phyloP scores from a whole-genome alignment of 495 filamentous ascomycete genomes.

The Penicillium angulare region DNA sequence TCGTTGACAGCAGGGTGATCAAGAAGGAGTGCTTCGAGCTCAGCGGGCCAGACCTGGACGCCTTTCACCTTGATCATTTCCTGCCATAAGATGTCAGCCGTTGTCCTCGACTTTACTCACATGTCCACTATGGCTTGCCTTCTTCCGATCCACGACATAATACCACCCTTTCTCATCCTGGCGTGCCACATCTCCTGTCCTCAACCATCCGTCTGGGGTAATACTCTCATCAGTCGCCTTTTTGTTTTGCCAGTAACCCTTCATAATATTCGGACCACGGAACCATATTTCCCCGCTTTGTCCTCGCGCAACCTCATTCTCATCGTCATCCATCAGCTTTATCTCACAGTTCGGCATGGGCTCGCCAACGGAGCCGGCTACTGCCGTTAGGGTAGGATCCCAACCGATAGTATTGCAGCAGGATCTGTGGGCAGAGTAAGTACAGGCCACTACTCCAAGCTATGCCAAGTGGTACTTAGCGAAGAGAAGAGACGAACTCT shows the following conservation, averaged over 20 bases:
- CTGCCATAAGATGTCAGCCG: too few relatives aligned
- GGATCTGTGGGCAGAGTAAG: too few relatives aligned
- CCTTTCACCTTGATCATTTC: slow-evolving; percentile 42
- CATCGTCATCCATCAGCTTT: slow-evolving; percentile 27
- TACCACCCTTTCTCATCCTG: slow-evolving; percentile 36
- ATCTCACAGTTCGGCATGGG: slow-evolving; percentile 20
- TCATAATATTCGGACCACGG: slow-evolving; percentile 36
- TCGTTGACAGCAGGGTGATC: not conserved
- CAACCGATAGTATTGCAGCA: too few relatives aligned
- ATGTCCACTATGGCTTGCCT: too few relatives aligned
- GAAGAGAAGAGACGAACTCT: too few relatives aligned
- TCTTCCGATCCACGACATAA: slow-evolving; percentile 51
- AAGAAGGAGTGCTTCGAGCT: slow-evolving; percentile 21
- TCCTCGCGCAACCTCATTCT: slow-evolving; percentile 10
- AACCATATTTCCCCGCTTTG: slow-evolving; percentile 37
- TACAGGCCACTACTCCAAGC: too few relatives aligned
- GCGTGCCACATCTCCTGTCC: slow-evolving; percentile 41
- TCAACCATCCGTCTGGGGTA: slow-evolving; percentile 40
- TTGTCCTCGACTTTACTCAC: too few relatives aligned
- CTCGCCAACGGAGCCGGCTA: slow-evolving; percentile 14
- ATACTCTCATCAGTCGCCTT: slow-evolving; percentile 40
- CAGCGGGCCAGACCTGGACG: slow-evolving; percentile 47
- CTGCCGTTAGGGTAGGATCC: not conserved
- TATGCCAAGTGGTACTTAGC: too few relatives aligned
- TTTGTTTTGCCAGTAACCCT: slow-evolving; percentile 42